Percentiles rank a stretch among this genome's conserved stretches.
Conservation (phyloP, 345 rosid genomes). For the Streptanthus diversifolius region DNA sequence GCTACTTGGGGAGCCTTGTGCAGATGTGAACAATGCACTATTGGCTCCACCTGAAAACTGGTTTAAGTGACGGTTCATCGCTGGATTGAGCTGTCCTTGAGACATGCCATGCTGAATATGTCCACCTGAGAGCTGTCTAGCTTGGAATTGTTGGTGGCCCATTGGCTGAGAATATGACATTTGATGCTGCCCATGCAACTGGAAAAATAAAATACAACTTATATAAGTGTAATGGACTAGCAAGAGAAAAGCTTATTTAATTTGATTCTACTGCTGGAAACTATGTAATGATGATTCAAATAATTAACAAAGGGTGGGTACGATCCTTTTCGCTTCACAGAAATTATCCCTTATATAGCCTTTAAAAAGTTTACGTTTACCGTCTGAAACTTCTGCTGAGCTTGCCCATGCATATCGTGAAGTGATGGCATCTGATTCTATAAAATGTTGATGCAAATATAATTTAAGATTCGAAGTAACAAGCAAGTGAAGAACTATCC, state of each 20-base stretch:
- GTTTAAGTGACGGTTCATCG: slow-evolving; percentile 70
- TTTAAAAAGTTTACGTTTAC: slow-evolving; percentile 19
- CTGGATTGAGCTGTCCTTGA: slow-evolving; percentile 85
- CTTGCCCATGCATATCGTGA: slow-evolving; percentile 69
- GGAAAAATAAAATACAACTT: neutral
- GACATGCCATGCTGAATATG: slow-evolving; percentile 76
- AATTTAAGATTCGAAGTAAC: neutral
- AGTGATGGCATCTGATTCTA: slow-evolving; percentile 61
- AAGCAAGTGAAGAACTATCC: neutral
- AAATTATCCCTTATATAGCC: neutral
- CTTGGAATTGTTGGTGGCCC: slow-evolving; percentile 86
- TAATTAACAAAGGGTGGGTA: neutral
- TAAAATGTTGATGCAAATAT: slow-evolving; percentile 1
- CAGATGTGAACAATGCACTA: slow-evolving; percentile 77
- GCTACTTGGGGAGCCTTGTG: slow-evolving; percentile 72
- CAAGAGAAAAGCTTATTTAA: neutral
- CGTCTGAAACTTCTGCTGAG: slow-evolving; percentile 71
- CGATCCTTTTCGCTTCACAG: neutral
- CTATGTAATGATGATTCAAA: slow-evolving; percentile 1
- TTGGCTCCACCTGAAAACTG: slow-evolving; percentile 80
- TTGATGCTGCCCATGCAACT: slow-evolving; percentile 85
- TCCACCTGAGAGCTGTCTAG: slow-evolving; percentile 74
- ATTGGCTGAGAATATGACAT: slow-evolving; percentile 84
- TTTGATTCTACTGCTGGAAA: neutral
- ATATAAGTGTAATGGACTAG: neutral